Percentiles rank a stretch among this genome's conserved stretches.
These are phyloP conservation scores for Podila verticillata DNA, from an alignment of 192 early-diverging fungal species.

Conservation along the genomic window DNA sequence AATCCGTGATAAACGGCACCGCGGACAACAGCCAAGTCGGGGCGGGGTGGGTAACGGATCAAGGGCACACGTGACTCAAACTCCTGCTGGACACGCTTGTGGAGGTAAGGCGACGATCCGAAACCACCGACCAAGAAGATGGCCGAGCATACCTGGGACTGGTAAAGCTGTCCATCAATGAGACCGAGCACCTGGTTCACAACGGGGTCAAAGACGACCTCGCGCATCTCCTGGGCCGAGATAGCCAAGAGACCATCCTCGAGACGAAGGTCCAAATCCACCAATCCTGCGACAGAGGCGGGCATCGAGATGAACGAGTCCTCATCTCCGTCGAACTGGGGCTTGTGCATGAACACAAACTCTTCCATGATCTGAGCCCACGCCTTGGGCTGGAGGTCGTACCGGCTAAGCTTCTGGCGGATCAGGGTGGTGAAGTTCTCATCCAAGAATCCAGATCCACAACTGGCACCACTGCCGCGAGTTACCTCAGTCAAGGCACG, in stretches of 20 bases:
- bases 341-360: conserved; percentile 55
- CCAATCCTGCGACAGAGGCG: conserved; percentile 31
- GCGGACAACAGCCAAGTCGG: conserved; percentile 62
- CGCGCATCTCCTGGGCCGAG: conserved; percentile 48
- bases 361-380: conserved; percentile 56
- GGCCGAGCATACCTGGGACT: conserved; percentile 53
- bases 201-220: conserved; percentile 63
- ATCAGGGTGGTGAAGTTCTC: conserved; percentile 53
- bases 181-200: conserved; percentile 60
- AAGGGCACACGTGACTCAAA: conserved; percentile 56
- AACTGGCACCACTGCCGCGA: conserved; percentile 58
- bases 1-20: conserved; percentile 64
- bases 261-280: conserved; percentile 38
- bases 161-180: conserved; percentile 61
- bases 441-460: conserved; percentile 59
- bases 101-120: conserved; percentile 63
- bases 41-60: conserved; percentile 60
- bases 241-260: conserved; percentile 44
- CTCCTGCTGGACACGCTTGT: conserved; percentile 61
- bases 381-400: conserved; percentile 50
- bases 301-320: conserved; percentile 50
- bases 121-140: conserved; percentile 70
- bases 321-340: conserved; percentile 46
- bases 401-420: conserved; percentile 42
- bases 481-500: conserved; percentile 57